A percentile compares a stretch with the other conserved stretches of the same genome.
Evolutionary conservation across 257 asterid genomes (phyloP).

Genomic region (Ilex aquifolium): DNA sequence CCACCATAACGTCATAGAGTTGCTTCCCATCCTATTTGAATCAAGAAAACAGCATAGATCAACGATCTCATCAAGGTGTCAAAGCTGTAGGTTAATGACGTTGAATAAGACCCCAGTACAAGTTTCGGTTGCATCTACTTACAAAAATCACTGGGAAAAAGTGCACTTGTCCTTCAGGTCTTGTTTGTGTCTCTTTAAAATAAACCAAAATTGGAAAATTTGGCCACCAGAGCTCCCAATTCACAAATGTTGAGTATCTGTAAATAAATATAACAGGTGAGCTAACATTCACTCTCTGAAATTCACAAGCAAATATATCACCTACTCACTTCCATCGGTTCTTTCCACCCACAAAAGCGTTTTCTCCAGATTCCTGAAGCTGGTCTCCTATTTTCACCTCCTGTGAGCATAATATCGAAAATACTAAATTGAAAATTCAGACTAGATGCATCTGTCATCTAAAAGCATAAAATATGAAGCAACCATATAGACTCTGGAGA

Average conservation of each 20-base stretch:
- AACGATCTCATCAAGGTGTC: constrained; percentile 5
- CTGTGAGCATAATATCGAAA: constrained; percentile 30
- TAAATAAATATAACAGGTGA: neutral
- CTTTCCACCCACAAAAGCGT: constrained; percentile 87
- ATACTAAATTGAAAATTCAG: neutral
- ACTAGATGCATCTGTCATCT: neutral
- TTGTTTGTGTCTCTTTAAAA: constrained; percentile 88
- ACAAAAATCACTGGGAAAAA: constrained; percentile 78
- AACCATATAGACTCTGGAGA: too few relatives aligned
- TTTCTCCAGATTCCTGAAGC: constrained; percentile 84
- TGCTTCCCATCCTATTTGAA: constrained; percentile 62
- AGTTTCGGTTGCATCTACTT: constrained; percentile 25
- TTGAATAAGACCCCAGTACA: constrained; percentile 14
- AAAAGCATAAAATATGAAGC: too few relatives aligned
- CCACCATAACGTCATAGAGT: constrained; percentile 78
- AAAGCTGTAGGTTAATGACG: constrained; percentile 14
- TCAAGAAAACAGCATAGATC: constrained; percentile 6
- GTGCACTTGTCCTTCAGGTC: constrained; percentile 81
- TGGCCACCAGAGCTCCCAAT: constrained; percentile 99
- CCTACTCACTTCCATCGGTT: constrained; percentile 92
- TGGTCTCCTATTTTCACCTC: constrained; percentile 83
- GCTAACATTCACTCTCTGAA: constrained; percentile 5
- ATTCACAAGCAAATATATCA: constrained; percentile 9
- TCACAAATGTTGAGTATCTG: constrained; percentile 83
- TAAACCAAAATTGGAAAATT: constrained; percentile 80